Conservation (phyloP, 2,329 filamentous ascomycete genomes). For the Hymenoscyphus infarciens region DNA sequence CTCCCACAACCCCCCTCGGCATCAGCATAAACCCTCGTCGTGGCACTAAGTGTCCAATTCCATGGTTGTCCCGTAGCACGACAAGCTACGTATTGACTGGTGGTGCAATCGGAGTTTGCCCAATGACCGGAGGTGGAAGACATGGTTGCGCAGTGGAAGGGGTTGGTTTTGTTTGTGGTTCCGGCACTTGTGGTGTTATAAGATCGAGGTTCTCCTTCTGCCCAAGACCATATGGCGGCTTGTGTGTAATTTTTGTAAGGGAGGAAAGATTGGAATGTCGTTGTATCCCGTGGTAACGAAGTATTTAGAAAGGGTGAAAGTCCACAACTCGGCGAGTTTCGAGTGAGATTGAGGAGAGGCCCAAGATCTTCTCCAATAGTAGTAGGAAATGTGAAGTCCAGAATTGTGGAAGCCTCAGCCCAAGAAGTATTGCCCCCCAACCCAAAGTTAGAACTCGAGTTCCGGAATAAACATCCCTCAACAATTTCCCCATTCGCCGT, state of each 20-base stretch:
- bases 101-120: slow-evolving; percentile 53
- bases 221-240: slow-evolving; percentile 57
- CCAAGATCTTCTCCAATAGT: slow-evolving; percentile 31
- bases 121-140: slow-evolving; percentile 47
- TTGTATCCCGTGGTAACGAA: slow-evolving; percentile 46
- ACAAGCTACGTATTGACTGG: slow-evolving; percentile 52
- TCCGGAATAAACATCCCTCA: slow-evolving; percentile 52
- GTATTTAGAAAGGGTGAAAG: slow-evolving; percentile 57
- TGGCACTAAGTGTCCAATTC: slow-evolving; percentile 50
- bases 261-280: slow-evolving; percentile 45
- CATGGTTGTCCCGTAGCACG: slow-evolving; percentile 52
- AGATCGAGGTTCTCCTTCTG: slow-evolving; percentile 47
- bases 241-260: slow-evolving; percentile 50
- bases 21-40: slow-evolving; percentile 41
- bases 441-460: slow-evolving; percentile 40
- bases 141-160: slow-evolving; percentile 51
- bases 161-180: slow-evolving; percentile 18
- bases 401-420: slow-evolving; percentile 39
- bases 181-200: slow-evolving; percentile 40
- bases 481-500: slow-evolving; percentile 41
- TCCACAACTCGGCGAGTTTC: slow-evolving; percentile 51
- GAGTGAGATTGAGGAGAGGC: slow-evolving; percentile 36
- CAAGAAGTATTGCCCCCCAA: slow-evolving; percentile 48
- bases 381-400: slow-evolving; percentile 31
- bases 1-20: slow-evolving; percentile 46